Evolutionary conservation across 2,329 filamentous ascomycete genomes (phyloP), one percentile per base, ranked within the genome.

Genomic region (Alternaria dauci): DNA sequence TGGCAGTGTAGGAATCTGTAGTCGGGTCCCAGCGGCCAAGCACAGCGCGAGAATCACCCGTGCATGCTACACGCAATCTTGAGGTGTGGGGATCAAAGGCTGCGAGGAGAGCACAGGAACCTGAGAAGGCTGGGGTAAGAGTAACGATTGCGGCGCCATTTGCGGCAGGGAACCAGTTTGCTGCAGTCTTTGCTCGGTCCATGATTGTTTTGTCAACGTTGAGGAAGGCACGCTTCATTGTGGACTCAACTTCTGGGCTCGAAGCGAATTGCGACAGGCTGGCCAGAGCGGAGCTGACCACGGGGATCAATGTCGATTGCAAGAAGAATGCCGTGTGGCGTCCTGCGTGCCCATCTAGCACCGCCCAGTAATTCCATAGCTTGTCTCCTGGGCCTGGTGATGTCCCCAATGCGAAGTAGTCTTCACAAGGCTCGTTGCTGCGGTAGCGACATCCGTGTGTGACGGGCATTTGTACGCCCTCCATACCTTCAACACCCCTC

Each of bases 31-130:
- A 81, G 61, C 80, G 75, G 1, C 88, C 89, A 0, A 91, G 80
- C 0, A 91, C 87, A 11, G 88, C 88, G 36, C 89, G 83, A 1
- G 87, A 91, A 76, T 92, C 89, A 0, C 90, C 90, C 0, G 86
- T 86, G 62, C 87, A 88, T 0, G 89, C 89, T 2, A 90, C 87
- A 25, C 86, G 85, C 0, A 92, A 76, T 0, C 80, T 85, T 5
- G 81, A 80, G 1, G 80, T 79, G 0, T 67, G 59, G 0, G 87
- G 82, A 62, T 92, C 88, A 69, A 87, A 90, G 2, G 90, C 76
- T 0, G 88, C 82, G 2, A 91, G 79, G 1, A 91, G 78, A 11
- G 89, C 89, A 65, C 88, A 91, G 4, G 87, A 89, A 5, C 89
- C 88, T 1, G 83, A 77, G 52, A 81, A 79, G 2, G 79, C 81